Conservation (phyloP, 2,329 filamentous ascomycete genomes). For the Nemania sp. region DNA sequence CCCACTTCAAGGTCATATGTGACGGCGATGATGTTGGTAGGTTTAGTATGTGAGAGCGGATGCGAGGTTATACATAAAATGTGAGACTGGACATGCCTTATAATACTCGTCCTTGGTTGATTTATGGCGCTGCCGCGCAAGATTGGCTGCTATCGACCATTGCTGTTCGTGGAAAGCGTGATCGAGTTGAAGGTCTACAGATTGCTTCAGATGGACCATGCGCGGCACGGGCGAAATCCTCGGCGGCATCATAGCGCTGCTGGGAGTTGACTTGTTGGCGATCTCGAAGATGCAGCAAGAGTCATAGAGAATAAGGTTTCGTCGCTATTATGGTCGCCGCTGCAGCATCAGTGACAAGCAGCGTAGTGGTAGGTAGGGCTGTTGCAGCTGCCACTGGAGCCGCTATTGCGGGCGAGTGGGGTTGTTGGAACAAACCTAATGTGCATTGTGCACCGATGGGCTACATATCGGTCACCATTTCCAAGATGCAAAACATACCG, state of each 20-base stretch:
- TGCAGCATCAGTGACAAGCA: background rate
- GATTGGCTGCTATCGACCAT: constrained; percentile 54
- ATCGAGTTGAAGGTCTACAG: constrained; percentile 45
- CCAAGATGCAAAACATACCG: too few species aligned
- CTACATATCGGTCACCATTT: too few species aligned
- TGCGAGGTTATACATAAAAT: background rate
- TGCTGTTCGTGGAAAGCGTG: constrained; percentile 58
- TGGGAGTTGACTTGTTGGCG: background rate
- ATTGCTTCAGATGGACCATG: constrained; percentile 7
- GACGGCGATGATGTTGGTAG: too few species aligned
- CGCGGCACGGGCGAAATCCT: constrained; percentile 9
- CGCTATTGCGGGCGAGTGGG: background rate
- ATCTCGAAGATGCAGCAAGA: background rate
- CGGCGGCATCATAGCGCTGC: background rate
- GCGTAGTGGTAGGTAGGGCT: background rate
- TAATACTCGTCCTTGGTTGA: constrained; percentile 58
- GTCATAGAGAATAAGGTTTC: background rate
- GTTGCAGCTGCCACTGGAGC: background rate
- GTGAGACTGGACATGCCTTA: constrained; percentile 44
- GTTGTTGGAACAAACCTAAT: too few species aligned
- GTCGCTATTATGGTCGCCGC: background rate
- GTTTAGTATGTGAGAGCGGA: background rate
- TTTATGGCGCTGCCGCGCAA: constrained; percentile 56
- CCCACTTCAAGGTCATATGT: background rate
- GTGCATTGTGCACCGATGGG: too few species aligned